Evolutionary conservation across 1,284 basidiomycete genomes (phyloP).

Genomic region (Singerocomus rubriflavus): DNA sequence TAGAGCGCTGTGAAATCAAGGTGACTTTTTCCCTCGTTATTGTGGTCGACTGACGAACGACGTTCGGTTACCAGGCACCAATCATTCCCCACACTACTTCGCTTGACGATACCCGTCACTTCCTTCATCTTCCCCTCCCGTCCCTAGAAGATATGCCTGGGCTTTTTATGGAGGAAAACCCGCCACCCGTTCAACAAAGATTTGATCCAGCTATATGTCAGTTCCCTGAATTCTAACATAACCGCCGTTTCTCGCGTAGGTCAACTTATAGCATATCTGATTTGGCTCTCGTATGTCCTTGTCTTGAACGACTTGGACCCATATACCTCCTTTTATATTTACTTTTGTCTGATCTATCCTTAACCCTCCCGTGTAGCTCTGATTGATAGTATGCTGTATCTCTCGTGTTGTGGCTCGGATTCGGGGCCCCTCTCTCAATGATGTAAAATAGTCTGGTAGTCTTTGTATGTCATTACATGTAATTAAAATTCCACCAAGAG

Average conservation of each 20-base stretch:
- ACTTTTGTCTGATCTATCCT: slow-evolving; percentile 3
- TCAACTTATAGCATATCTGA: slow-evolving; percentile 30
- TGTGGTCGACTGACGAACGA: slow-evolving; percentile 11
- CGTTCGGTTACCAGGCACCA: slow-evolving; percentile 54
- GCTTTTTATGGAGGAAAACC: slow-evolving; percentile 57
- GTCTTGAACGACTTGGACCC: slow-evolving; percentile 4
- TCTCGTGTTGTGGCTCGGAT: slow-evolving; percentile 7
- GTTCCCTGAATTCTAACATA: slow-evolving; percentile 67
- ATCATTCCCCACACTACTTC: slow-evolving; percentile 78
- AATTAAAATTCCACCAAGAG: neutral
- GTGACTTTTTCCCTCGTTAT: slow-evolving; percentile 37
- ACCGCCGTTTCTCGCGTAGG: slow-evolving; percentile 2
- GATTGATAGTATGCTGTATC: slow-evolving; percentile 31
- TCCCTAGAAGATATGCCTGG: slow-evolving; percentile 75
- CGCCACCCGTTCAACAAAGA: slow-evolving; percentile 53
- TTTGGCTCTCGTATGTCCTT: slow-evolving; percentile 10
- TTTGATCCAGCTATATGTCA: slow-evolving; percentile 66
- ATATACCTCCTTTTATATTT: slow-evolving; percentile 8
- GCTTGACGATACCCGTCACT: slow-evolving; percentile 77
- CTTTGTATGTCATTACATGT: slow-evolving; percentile 6
- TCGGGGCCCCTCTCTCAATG: slow-evolving; percentile 3
- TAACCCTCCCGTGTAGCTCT: slow-evolving; percentile 27
- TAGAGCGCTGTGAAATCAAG: slow-evolving; percentile 76
- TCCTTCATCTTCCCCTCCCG: slow-evolving; percentile 73
- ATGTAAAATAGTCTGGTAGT: slow-evolving; percentile 14